Evolutionary conservation across 192 early-diverging fungal genomes (phyloP).

Genomic region (Jimgerdemannia lactiflua): DNA sequence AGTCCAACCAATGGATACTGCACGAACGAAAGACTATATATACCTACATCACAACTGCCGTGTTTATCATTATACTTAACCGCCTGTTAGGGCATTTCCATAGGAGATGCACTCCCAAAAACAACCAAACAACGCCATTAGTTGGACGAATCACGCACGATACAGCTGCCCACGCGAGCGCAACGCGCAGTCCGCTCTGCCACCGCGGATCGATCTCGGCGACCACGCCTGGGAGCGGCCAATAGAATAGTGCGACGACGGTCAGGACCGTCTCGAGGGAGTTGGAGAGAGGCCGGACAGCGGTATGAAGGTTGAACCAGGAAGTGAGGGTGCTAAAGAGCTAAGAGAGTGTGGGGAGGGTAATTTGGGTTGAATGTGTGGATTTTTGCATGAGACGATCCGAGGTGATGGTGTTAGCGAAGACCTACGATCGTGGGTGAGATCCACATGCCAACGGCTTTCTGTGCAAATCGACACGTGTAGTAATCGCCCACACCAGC

Average conservation of each 20-base stretch:
- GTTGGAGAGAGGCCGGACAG: slow-evolving; percentile 54
- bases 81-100: slow-evolving; percentile 9
- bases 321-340: slow-evolving; percentile 50
- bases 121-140: slow-evolving; percentile 82
- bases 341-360: slow-evolving; percentile 22
- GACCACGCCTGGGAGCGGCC: slow-evolving; percentile 62
- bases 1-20: no score
- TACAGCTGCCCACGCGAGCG: slow-evolving; percentile 71
- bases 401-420: no score
- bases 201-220: neutral
- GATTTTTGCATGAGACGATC: no score
- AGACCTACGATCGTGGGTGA: slow-evolving; percentile 25
- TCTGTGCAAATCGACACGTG: slow-evolving; percentile 67
- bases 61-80: slow-evolving; percentile 22
- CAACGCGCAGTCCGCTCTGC: slow-evolving; percentile 22
- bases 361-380: neutral
- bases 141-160: slow-evolving; percentile 90
- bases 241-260: slow-evolving; percentile 75
- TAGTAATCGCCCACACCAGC: slow-evolving; percentile 71
- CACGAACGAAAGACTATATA: neutral
- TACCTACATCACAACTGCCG: slow-evolving; percentile 42
- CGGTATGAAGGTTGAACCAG: slow-evolving; percentile 58
- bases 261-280: slow-evolving; percentile 74
- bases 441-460: slow-evolving; percentile 15
- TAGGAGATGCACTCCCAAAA: slow-evolving; percentile 63